These are phyloP conservation scores for Chlorella vulgaris DNA, from an alignment of 139 green algal species.

Conservation along the genomic window DNA sequence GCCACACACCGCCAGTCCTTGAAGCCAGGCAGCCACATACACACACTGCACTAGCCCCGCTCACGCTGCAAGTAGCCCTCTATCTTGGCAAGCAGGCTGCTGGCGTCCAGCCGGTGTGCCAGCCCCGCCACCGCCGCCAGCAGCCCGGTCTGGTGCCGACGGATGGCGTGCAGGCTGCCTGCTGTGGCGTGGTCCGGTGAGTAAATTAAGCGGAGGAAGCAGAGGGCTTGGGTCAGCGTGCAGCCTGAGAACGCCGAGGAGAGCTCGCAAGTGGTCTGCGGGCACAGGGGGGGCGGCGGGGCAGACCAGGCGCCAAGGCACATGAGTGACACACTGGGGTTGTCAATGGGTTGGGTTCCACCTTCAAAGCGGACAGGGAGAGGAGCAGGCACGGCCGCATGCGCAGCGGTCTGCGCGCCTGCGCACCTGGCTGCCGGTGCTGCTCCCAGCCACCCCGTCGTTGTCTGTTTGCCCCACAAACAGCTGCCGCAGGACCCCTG, in stretches of 20 bases:
- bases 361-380: too few relatives aligned
- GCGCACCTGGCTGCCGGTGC: not conserved
- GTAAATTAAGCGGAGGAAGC: conserved; percentile 14
- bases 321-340: not conserved
- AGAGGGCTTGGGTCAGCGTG: not conserved
- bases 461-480: conserved; percentile 15
- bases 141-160: not conserved
- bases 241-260: conserved; percentile 10
- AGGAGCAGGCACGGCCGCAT: too few relatives aligned
- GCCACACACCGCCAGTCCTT: too few relatives aligned
- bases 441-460: not conserved
- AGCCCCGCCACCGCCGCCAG: conserved; percentile 15
- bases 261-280: not conserved
- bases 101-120: conserved; percentile 26
- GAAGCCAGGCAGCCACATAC: not conserved
- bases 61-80: conserved; percentile 20
- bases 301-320: not conserved
- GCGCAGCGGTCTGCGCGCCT: too few relatives aligned
- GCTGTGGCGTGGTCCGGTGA: conserved; percentile 20
- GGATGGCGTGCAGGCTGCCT: not conserved
- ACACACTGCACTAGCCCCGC: not conserved
- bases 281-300: not conserved
- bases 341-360: not conserved
- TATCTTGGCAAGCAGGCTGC: conserved; percentile 16
- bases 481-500: conserved; percentile 18